A percentile compares a stretch with the other conserved stretches of the same genome.
Evolutionary conservation across 1,284 basidiomycete species (phyloP).

Genomic region (Leccinum pachyderme): DNA sequence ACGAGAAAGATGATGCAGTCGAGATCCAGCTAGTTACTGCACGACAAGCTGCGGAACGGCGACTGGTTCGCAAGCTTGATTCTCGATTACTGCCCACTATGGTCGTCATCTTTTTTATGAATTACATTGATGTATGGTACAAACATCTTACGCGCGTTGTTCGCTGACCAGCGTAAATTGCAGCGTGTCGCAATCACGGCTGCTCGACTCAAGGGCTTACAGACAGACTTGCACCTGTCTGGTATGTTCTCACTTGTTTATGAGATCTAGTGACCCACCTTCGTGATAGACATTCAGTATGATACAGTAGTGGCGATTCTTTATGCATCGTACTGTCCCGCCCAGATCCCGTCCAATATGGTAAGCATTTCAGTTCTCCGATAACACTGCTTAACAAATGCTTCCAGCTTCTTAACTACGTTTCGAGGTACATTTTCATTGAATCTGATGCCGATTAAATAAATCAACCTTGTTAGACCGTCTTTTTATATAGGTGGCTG

Average conservation of each 20-base stretch:
- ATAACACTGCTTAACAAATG: neutral
- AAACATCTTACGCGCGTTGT: neutral
- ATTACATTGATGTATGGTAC: conserved; percentile 57
- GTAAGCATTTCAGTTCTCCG: conserved; percentile 28
- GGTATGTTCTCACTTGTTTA: neutral
- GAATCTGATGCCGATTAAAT: neutral
- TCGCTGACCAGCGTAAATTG: neutral
- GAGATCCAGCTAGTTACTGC: conserved; percentile 4
- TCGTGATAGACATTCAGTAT: neutral
- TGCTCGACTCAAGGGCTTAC: conserved; percentile 39
- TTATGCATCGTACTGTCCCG: conserved; percentile 19
- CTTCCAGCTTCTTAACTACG: conserved; percentile 18
- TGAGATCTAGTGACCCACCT: neutral
- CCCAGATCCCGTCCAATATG: conserved; percentile 45
- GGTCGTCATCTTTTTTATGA: conserved; percentile 62
- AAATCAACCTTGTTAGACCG: neutral
- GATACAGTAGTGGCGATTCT: neutral
- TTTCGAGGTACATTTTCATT: neutral
- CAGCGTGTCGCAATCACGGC: conserved; percentile 59
- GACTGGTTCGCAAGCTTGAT: conserved; percentile 53
- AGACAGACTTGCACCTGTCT: neutral
- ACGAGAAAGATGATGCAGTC: neutral
- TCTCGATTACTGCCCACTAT: conserved; percentile 57
- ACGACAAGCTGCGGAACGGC: conserved; percentile 35
- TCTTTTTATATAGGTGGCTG: neutral